A percentile compares a stretch with the other conserved stretches of the same genome.
These are phyloP conservation scores for Ophiocordyceps camponoti-rufipedis DNA, from an alignment of 2,329 filamentous ascomycete species.

Conservation along the genomic window DNA sequence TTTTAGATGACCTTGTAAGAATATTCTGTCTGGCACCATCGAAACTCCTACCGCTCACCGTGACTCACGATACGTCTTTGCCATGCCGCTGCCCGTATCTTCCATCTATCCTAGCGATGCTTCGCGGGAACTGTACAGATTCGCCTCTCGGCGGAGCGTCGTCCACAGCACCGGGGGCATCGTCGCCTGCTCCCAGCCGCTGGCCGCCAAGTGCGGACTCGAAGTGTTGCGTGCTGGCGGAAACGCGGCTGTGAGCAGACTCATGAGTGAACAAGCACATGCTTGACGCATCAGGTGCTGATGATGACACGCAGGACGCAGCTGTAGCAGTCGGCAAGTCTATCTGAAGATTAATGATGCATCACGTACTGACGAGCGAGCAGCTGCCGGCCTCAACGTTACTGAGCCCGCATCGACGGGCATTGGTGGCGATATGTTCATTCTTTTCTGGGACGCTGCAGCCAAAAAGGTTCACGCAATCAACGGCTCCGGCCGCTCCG, in stretches of 20 bases:
- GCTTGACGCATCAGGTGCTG: neutral
- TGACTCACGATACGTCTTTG: neutral
- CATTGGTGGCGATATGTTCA: slow-evolving; percentile 95
- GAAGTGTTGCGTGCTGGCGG: slow-evolving; percentile 72
- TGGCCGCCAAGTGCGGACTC: slow-evolving; percentile 77
- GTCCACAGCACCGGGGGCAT: slow-evolving; percentile 89
- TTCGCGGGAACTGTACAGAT: slow-evolving; percentile 31
- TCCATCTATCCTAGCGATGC: slow-evolving; percentile 27
- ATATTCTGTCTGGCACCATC: no score
- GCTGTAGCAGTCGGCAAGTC: slow-evolving; percentile 67
- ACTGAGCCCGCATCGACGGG: slow-evolving; percentile 88
- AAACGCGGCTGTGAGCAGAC: slow-evolving; percentile 64
- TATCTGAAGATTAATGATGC: neutral
- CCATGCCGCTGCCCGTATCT: slow-evolving; percentile 29
- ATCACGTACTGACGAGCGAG: neutral
- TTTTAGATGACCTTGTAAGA: no score
- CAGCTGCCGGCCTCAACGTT: slow-evolving; percentile 79
- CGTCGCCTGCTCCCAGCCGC: slow-evolving; percentile 73
- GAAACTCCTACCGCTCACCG: no score
- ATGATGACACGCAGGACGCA: slow-evolving; percentile 47
- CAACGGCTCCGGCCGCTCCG: slow-evolving; percentile 84
- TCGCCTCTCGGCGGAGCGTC: slow-evolving; percentile 69
- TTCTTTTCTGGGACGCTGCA: slow-evolving; percentile 74
- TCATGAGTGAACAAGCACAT: no score
- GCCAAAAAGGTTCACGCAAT: slow-evolving; percentile 67